These are phyloP conservation scores for Scenedesmus sp. DNA, from an alignment of 163 green algal genomes.

Conservation along the genomic window DNA sequence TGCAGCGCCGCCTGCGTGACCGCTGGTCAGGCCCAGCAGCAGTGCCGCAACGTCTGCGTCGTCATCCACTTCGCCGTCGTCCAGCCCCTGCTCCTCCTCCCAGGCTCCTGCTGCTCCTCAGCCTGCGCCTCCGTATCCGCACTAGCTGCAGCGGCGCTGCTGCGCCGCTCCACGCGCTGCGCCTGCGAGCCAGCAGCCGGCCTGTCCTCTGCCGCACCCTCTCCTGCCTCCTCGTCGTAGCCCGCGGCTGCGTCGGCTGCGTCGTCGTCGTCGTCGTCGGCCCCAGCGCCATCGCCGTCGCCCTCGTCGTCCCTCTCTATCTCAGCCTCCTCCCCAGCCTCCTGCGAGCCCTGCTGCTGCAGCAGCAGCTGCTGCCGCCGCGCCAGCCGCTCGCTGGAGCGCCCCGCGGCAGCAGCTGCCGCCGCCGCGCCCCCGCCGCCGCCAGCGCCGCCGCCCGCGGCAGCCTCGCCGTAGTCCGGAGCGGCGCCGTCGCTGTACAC, in stretches of 20 bases:
- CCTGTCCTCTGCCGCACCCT: neutral
- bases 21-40: conserved; percentile 44
- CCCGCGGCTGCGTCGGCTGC: neutral
- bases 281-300: neutral
- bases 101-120: neutral
- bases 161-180: neutral
- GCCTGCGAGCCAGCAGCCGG: neutral
- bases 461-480: neutral
- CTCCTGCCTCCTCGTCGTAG: neutral
- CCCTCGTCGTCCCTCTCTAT: neutral
- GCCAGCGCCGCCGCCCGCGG: neutral
- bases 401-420: neutral
- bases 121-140: neutral
- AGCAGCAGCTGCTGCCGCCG: conserved; percentile 8
- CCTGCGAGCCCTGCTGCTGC: neutral
- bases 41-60: conserved; percentile 46
- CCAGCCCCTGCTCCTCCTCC: neutral
- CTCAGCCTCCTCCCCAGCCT: conserved; percentile 1
- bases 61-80: conserved; percentile 3
- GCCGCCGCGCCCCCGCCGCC: neutral
- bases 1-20: neutral
- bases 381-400: neutral
- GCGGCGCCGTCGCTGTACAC: neutral
- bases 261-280: neutral
- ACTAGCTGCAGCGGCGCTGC: neutral